These are phyloP conservation scores for Colletotrichum tamarilloi DNA, from an alignment of 2,329 filamentous ascomycete species.

Conservation along the genomic window DNA sequence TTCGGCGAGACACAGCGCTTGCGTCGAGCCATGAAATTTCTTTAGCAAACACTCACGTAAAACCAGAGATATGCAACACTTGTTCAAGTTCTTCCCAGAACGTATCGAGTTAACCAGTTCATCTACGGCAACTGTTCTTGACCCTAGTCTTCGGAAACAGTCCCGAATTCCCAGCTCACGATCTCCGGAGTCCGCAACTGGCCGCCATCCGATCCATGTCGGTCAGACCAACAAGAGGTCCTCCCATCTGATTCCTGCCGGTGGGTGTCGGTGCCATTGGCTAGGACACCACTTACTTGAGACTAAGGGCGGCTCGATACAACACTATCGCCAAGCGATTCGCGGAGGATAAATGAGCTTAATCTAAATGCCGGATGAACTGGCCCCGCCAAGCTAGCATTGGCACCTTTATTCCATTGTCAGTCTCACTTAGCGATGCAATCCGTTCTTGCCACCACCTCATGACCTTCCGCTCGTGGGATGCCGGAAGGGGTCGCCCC, in stretches of 20 bases:
- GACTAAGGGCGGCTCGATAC: not conserved
- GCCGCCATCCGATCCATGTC: not conserved
- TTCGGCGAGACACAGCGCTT: too few species aligned
- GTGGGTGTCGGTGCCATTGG: not conserved
- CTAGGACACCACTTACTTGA: not conserved
- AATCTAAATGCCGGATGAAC: conserved; percentile 24
- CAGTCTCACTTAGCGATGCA: not conserved
- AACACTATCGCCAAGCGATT: conserved; percentile 10
- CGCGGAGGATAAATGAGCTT: conserved; percentile 1
- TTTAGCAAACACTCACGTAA: too few species aligned
- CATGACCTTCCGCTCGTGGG: not conserved
- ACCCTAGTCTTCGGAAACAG: too few species aligned
- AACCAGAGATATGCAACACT: too few species aligned
- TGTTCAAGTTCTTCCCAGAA: too few species aligned
- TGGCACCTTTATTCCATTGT: not conserved
- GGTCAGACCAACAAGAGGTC: not conserved
- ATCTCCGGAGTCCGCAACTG: not conserved
- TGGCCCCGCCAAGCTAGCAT: not conserved
- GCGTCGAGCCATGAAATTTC: too few species aligned
- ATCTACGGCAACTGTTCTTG: too few species aligned
- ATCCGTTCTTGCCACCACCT: not conserved
- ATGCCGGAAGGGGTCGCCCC: not conserved
- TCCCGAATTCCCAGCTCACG: too few species aligned
- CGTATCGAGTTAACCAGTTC: too few species aligned
- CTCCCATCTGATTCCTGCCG: not conserved